Conservation (phyloP, 768 basidiomycete genomes). For the Polyporus arcularius region DNA sequence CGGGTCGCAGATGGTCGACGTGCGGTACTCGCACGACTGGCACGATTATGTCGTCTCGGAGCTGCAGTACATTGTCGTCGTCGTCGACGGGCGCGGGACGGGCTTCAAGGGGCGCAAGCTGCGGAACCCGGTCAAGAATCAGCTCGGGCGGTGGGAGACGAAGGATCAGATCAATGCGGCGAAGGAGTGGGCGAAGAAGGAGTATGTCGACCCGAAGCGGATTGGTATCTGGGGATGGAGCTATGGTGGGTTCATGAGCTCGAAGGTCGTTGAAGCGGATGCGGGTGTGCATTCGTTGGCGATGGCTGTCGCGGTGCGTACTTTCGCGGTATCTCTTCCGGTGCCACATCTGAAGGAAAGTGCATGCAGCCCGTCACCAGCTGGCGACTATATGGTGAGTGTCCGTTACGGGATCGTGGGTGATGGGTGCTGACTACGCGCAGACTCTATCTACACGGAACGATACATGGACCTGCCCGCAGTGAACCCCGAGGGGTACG, state of each 20-base stretch:
- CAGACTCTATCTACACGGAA: conserved; percentile 96
- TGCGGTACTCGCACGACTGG: conserved; percentile 75
- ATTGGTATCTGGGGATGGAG: conserved; percentile 99
- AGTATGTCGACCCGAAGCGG: conserved; percentile 84
- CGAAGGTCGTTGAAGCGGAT: conserved; percentile 88
- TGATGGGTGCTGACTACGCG: neutral
- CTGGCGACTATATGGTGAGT: conserved; percentile 77
- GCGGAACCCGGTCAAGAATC: conserved; percentile 84
- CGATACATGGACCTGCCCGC: conserved; percentile 91
- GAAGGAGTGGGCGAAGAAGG: conserved; percentile 82
- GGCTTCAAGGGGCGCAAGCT: conserved; percentile 85
- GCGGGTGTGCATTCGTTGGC: conserved; percentile 89
- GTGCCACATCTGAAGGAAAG: conserved; percentile 15
- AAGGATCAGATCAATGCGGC: conserved; percentile 89
- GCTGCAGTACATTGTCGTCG: conserved; percentile 81
- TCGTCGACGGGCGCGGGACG: conserved; percentile 92
- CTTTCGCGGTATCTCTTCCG: neutral
- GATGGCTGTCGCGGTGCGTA: conserved; percentile 84
- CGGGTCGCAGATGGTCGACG: conserved; percentile 73
- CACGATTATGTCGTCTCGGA: conserved; percentile 82
- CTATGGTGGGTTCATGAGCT: conserved; percentile 95
- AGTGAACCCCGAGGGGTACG: conserved; percentile 83
- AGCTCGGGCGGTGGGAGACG: conserved; percentile 89
- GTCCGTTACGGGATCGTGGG: neutral
- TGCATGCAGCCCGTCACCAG: conserved; percentile 75